These are phyloP conservation scores for Aspergillus chevalieri DNA, from an alignment of 2,329 filamentous ascomycete genomes.

Conservation along the genomic window DNA sequence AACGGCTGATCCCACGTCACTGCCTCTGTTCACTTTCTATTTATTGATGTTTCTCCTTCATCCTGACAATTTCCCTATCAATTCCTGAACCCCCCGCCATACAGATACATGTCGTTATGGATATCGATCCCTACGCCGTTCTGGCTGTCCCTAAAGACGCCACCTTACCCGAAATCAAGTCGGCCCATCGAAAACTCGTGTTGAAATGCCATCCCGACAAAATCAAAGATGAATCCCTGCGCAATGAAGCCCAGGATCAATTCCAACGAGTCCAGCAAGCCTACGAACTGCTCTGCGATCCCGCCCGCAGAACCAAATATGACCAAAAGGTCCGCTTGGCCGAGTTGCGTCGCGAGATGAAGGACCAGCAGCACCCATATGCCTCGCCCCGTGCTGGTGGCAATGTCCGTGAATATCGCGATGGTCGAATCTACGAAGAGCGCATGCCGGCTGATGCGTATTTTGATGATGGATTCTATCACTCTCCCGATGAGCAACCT, in stretches of 20 bases:
- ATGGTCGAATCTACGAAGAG: conserved; percentile 40
- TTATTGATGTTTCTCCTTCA: conserved; percentile 4
- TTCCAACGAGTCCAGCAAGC: conserved; percentile 91
- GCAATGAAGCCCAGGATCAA: conserved; percentile 72
- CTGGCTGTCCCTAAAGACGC: conserved; percentile 70
- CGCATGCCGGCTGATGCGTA: conserved; percentile 29
- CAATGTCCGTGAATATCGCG: conserved; percentile 32
- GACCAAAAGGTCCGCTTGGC: conserved; percentile 67
- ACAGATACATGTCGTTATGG: conserved; percentile 2
- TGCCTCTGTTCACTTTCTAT: background rate
- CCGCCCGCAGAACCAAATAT: conserved; percentile 65
- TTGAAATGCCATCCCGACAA: conserved; percentile 91
- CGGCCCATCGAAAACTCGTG: conserved; percentile 76
- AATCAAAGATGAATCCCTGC: conserved; percentile 69
- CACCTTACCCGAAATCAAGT: conserved; percentile 64
- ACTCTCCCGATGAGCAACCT: conserved; percentile 29
- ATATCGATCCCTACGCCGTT: conserved; percentile 69
- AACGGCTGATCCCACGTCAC: background rate
- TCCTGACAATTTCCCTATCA: conserved; percentile 2
- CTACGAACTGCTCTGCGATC: conserved; percentile 83
- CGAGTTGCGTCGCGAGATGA: conserved; percentile 55
- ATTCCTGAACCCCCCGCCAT: background rate
- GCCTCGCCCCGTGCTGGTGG: conserved; percentile 15
- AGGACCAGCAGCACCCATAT: conserved; percentile 26
- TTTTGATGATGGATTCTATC: conserved; percentile 32